Percentiles rank a stretch among this genome's conserved stretches.
phyloP scores from a whole-genome alignment of 2,329 filamentous ascomycete genomes.

The Didymella glomerata region DNA sequence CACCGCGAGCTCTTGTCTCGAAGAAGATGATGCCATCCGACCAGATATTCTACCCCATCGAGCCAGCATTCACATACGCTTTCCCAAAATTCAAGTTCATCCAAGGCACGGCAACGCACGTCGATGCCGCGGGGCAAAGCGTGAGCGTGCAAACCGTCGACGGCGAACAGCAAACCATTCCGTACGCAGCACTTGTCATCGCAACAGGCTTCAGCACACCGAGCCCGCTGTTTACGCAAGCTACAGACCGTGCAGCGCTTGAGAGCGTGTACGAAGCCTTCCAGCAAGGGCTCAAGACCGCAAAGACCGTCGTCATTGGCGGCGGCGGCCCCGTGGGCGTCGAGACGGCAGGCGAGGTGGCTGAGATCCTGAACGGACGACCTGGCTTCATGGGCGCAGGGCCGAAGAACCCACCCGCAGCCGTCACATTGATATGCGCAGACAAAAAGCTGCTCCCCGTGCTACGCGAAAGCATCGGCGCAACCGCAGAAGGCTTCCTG shows the following conservation, averaged over 20 bases:
- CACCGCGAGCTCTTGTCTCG: slow-evolving; percentile 63
- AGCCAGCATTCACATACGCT: slow-evolving; percentile 61
- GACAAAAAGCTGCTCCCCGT: slow-evolving; percentile 56
- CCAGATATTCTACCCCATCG: slow-evolving; percentile 62
- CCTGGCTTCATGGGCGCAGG: slow-evolving; percentile 49
- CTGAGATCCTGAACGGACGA: slow-evolving; percentile 52
- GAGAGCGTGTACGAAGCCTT: slow-evolving; percentile 48
- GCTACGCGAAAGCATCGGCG: slow-evolving; percentile 54
- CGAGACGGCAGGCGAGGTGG: slow-evolving; percentile 61
- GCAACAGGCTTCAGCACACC: slow-evolving; percentile 63
- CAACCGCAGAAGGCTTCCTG: slow-evolving; percentile 59
- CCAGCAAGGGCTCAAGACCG: slow-evolving; percentile 49
- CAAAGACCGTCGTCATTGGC: slow-evolving; percentile 58
- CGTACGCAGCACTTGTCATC: slow-evolving; percentile 64
- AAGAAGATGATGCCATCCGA: slow-evolving; percentile 58
- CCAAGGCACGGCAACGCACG: slow-evolving; percentile 58
- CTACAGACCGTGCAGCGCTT: slow-evolving; percentile 41
- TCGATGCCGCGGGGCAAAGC: slow-evolving; percentile 57
- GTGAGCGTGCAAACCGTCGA: slow-evolving; percentile 52
- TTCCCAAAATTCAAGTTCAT: slow-evolving; percentile 60
- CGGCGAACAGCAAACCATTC: slow-evolving; percentile 47
- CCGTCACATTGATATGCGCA: slow-evolving; percentile 58
- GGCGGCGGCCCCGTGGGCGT: slow-evolving; percentile 61
- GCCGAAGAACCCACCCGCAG: slow-evolving; percentile 51
- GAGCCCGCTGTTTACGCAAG: slow-evolving; percentile 56